Conservation (phyloP, 2,329 filamentous ascomycete genomes). For the Cordyceps pruinosa region DNA sequence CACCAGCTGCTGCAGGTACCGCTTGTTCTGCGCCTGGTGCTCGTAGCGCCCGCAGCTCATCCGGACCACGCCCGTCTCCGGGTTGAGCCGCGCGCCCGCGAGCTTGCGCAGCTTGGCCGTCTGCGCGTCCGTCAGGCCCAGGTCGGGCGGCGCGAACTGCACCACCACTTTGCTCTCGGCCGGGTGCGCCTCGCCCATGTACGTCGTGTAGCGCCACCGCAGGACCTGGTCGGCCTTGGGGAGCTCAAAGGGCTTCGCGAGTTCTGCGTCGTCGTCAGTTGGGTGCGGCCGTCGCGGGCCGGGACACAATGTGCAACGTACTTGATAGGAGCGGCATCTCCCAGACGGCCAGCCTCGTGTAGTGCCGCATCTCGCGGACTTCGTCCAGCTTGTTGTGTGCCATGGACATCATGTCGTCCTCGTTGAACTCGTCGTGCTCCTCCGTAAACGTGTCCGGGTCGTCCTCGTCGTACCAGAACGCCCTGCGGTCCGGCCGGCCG, state of each 20-base stretch:
- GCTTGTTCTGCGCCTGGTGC: constrained; percentile 91
- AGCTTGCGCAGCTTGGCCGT: constrained; percentile 81
- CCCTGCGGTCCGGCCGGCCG: constrained; percentile 28
- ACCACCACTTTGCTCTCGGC: constrained; percentile 91
- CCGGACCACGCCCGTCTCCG: constrained; percentile 69
- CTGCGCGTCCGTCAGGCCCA: constrained; percentile 62
- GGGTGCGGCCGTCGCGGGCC: too few relatives aligned
- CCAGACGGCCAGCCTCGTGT: constrained; percentile 82
- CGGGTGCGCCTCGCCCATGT: constrained; percentile 90
- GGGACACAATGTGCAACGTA: constrained; percentile 52
- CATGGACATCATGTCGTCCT: constrained; percentile 76
- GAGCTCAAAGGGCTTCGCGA: constrained; percentile 72
- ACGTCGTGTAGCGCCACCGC: constrained; percentile 93
- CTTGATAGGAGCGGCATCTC: constrained; percentile 88
- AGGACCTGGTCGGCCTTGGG: constrained; percentile 64
- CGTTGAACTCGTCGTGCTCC: constrained; percentile 58
- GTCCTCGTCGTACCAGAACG: constrained; percentile 45
- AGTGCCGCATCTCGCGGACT: constrained; percentile 81
- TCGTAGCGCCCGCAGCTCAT: constrained; percentile 88
- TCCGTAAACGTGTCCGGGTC: constrained; percentile 42
- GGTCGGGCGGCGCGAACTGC: constrained; percentile 71
- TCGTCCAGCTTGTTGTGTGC: constrained; percentile 84
- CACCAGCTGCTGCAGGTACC: constrained; percentile 78
- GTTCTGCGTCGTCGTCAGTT: constrained; percentile 46
- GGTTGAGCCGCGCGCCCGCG: constrained; percentile 79